Evolutionary conservation across 495 filamentous ascomycete genomes (phyloP).

Genomic region (Aspergillus ostianus): DNA sequence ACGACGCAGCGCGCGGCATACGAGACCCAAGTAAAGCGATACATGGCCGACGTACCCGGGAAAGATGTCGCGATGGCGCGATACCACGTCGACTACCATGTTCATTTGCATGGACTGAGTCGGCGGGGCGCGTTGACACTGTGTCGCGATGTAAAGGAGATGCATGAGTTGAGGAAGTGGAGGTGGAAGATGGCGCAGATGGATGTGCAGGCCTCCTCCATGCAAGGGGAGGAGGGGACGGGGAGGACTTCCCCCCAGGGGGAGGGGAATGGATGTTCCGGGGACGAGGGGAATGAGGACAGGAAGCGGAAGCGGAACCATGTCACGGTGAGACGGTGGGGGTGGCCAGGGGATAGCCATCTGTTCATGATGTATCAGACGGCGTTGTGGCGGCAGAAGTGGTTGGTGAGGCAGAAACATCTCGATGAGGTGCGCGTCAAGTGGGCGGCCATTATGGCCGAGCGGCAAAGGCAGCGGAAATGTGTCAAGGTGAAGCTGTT

Average conservation of each 20-base stretch:
- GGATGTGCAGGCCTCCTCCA: background rate
- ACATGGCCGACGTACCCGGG: slow-evolving; percentile 14
- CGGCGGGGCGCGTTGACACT: slow-evolving; percentile 24
- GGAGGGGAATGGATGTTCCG: background rate
- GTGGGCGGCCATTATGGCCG: slow-evolving; percentile 31
- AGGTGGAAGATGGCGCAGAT: slow-evolving; percentile 20
- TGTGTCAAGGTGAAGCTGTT: background rate
- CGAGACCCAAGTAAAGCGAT: slow-evolving; percentile 16
- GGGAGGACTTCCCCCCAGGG: no score
- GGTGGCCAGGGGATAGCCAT: slow-evolving; percentile 24
- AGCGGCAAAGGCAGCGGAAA: slow-evolving; percentile 23
- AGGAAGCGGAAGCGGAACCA: background rate
- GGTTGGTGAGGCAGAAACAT: slow-evolving; percentile 15
- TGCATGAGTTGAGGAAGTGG: slow-evolving; percentile 28
- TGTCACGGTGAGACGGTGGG: slow-evolving; percentile 3
- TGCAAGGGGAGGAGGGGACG: no score
- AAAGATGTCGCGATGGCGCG: slow-evolving; percentile 25
- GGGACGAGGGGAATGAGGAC: background rate
- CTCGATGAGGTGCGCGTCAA: slow-evolving; percentile 17
- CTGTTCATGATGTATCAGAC: slow-evolving; percentile 23
- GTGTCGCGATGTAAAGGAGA: slow-evolving; percentile 30
- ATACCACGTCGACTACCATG: slow-evolving; percentile 37
- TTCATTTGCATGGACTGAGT: slow-evolving; percentile 33
- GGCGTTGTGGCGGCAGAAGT: slow-evolving; percentile 24
- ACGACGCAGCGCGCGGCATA: slow-evolving; percentile 21